Evolutionary conservation across 805 yeast genomes (phyloP).

Genomic region (Suhomyces emberorum): DNA sequence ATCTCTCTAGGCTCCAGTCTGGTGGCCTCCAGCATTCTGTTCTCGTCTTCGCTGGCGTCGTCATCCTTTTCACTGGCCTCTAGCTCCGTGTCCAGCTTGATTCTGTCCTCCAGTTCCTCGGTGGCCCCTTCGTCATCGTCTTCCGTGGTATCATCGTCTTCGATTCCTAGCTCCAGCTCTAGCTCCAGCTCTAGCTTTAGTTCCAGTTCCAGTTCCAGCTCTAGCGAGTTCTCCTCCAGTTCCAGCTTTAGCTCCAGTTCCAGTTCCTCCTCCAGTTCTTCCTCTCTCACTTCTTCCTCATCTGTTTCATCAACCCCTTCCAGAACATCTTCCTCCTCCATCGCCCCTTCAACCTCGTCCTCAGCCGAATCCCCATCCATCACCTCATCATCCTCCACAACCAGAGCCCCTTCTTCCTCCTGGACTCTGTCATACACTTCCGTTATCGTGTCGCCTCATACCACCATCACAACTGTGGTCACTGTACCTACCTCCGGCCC

Average conservation of each 20-base stretch:
- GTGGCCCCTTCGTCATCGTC: constrained; percentile 5
- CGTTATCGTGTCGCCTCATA: constrained; percentile 22
- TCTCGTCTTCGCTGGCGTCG: no score
- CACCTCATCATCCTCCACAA: constrained; percentile 3
- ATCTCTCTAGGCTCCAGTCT: no score
- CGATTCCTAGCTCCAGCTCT: constrained; percentile 6
- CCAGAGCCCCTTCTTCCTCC: constrained; percentile 10
- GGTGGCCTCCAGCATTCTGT: no score
- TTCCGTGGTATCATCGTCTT: constrained; percentile 4
- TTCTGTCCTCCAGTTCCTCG: constrained; percentile 3
- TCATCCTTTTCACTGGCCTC: no score
- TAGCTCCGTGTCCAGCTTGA: not conserved
- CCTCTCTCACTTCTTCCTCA: constrained; percentile 12
- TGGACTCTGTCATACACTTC: constrained; percentile 16
- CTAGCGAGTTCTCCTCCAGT: constrained; percentile 1
- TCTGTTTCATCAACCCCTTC: constrained; percentile 5
- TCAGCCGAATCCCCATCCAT: constrained; percentile 2
- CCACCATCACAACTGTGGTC: constrained; percentile 40
- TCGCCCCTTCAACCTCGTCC: constrained; percentile 1
- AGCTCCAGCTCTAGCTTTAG: constrained; percentile 1
- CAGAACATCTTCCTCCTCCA: constrained; percentile 1
- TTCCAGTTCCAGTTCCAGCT: not conserved
- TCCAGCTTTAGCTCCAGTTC: constrained; percentile 2
- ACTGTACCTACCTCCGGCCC: constrained; percentile 35
- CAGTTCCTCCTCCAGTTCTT: constrained; percentile 1